Evolutionary conservation across 1,139 yeast species (phyloP).

Genomic region (Zygosaccharomyces pseudobailii): DNA sequence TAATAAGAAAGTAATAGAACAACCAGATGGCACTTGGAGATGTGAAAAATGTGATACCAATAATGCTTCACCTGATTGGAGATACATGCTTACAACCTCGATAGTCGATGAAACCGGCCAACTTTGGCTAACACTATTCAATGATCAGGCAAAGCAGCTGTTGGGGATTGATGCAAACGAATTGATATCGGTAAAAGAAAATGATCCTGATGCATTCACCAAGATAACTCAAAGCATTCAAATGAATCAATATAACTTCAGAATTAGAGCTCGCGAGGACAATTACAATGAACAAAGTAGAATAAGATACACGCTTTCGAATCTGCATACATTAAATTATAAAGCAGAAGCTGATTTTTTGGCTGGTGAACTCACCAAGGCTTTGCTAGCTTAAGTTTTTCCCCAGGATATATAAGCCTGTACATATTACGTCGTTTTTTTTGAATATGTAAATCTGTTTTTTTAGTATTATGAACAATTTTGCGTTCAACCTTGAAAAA

Average conservation of each 20-base stretch:
- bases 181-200: slow-evolving; percentile 48
- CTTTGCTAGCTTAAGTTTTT: slow-evolving; percentile 10
- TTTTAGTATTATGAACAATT: not conserved
- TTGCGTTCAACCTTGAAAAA: not conserved
- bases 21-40: slow-evolving; percentile 75
- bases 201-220: slow-evolving; percentile 45
- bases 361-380: slow-evolving; percentile 30
- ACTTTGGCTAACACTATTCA: slow-evolving; percentile 83
- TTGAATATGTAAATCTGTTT: not conserved
- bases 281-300: slow-evolving; percentile 73
- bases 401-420: not conserved
- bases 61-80: slow-evolving; percentile 63
- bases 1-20: slow-evolving; percentile 76
- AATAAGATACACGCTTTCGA: slow-evolving; percentile 66
- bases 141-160: slow-evolving; percentile 69
- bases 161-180: slow-evolving; percentile 70
- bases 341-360: slow-evolving; percentile 59
- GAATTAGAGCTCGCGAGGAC: slow-evolving; percentile 80
- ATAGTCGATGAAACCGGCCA: slow-evolving; percentile 78
- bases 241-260: slow-evolving; percentile 66
- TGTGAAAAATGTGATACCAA: slow-evolving; percentile 86
- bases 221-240: slow-evolving; percentile 49
- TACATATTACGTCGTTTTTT: not conserved
- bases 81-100: slow-evolving; percentile 71
- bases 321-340: slow-evolving; percentile 53